Evolutionary conservation across 2,329 filamentous ascomycete genomes (phyloP), one percentile per base, ranked within the genome.

Genomic region (Verticillium zaregamsianum): DNA sequence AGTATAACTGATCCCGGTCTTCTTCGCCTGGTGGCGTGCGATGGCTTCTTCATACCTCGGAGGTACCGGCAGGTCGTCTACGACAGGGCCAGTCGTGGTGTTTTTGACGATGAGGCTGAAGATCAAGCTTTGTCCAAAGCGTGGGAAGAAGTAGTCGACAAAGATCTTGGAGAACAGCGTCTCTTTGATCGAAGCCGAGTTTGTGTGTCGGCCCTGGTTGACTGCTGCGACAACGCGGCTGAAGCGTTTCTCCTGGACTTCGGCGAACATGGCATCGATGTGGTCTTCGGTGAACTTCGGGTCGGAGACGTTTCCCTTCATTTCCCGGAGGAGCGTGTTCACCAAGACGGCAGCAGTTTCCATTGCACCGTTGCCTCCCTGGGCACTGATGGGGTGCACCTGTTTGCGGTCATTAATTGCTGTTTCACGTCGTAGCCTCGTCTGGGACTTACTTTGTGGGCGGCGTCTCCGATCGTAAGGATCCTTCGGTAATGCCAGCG

Each of bases 401-500:
- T 70, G 40, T 8, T 9, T 14, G 0, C 3, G 4, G 54, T 64
- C 14, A 63, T 52, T 23, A 3, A 60, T 3, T 23, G 23, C 4
- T 25, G 4, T 15, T 17, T 1, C 7, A 6, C 12, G 2, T 5
- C 8, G 32, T 33, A 25, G 8, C 57, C 6, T 14, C 3, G 20
- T 33, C 39, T 23, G 12, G 14, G 17, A n/a, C n/a, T n/a, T 65
- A 73, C 74, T 70, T 79, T 80, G 63, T 80, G 77, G 7, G 72
- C 75, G 1, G 77, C 70, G 64, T 80, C 78, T 0, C 77, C 78
- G 6, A 80, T 70, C 1, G 72, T 67, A 2, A 79, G 69, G 3
- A 77, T 72, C 11, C 78, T 67, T 12, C 72, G 69, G 52, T 71
- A 77, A 58, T 75, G 70, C 74, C 77, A 80, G 39, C 71, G 69